Base-by-base conservation (phyloP, 208 protist genomes). In the Porcisia hertigi region DNA sequence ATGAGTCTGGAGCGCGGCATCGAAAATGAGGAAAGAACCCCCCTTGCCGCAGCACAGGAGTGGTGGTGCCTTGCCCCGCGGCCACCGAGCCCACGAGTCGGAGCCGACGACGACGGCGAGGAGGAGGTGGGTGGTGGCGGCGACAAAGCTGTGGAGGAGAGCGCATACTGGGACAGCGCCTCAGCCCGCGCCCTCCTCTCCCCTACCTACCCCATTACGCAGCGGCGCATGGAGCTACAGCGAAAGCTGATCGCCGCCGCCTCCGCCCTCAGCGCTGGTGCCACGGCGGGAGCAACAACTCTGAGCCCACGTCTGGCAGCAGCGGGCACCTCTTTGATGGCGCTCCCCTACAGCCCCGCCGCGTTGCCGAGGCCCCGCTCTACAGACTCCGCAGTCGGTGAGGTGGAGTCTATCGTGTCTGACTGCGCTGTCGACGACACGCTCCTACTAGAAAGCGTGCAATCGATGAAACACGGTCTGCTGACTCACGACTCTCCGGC, bases 61-160 rank as follows among this genome's bases (percentile, higher is more conserved):
- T 73, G 77, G 77, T 81, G 77, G 77, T 20, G n/a, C 30, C 55
- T 60, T n/a, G 73, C 70, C 9, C 76, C 76, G 5, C 70, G 63
- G 18, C 76, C 76, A 34, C 11, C 49, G 5, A 69, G 36, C 2
- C 59, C 52, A 41, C 7, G 49, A 45, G 69, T 49, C 12, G 25
- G 12, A 30, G n/a, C 49, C 30, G 47, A 69, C 55, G 18, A 14
- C n/a, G 34, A 57, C 30, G 47, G 60, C 55, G 18, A 14, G 16
- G 34, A 57, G n/a, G 54, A 25, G 49, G 43, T 41, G n/a, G 54
- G 12, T 23, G 43, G 30, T 11, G 30, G n/a, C 30, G 43, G 49
- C 18, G 66, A 55, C 47, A 41, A 20, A 30, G 11, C 23, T 4
- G 23, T 23, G 41, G 41, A 9, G 25, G 65, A 23, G 12, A 30